Evolutionary conservation across 352 stramenopile species (phyloP), one percentile per base, ranked within the genome.

Genomic region (Phytophthora hibernalis): DNA sequence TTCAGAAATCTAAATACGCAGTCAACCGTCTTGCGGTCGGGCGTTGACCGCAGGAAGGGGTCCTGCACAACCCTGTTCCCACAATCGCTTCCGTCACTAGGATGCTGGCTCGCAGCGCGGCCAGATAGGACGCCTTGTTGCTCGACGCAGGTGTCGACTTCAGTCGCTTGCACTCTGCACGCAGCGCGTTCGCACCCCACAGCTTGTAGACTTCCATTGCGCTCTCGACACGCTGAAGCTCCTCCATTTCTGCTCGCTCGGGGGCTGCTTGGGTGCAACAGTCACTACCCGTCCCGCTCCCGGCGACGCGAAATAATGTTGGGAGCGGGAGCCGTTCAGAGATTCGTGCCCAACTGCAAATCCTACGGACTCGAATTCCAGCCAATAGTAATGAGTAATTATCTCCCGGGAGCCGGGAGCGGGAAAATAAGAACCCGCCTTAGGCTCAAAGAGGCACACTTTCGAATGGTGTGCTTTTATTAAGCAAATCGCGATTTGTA

Each of bases 271-370:
- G 24, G 5, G 5, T 28, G 24, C 37, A 22, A 26, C 26, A 54
- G 28, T 7, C 49, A 18, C 35, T 13, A 42, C 9, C 16, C 35
- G 28, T 55, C 26, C 49, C n/a, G 30, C 16, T 55, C 30, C 28
- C 28, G 30, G 20, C 49, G 16, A 55, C 30, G 49, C 28, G 28
- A 55, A 55, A 40, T 30, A 26, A 55, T 20, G 0, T 31, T 24
- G 49, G 49, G 16, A 55, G 49, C 18, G 28, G 49, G 30, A 55
- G 24, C 2, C 24, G 2, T 28, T 28, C 24, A 5, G 24, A 28
- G 5, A 28, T 5, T 28, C 24, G 5, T 28, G 24, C 24, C 2
- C 24, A 5, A 5, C 24, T 6, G 24, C 24, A 28, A 28, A 28
- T 28, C 24, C 24, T 28, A 28, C 24, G 5, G 3, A 5, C 24